These are phyloP conservation scores for Hypocreales sp. DNA, from an alignment of 2,329 filamentous ascomycete species.

Conservation along the genomic window DNA sequence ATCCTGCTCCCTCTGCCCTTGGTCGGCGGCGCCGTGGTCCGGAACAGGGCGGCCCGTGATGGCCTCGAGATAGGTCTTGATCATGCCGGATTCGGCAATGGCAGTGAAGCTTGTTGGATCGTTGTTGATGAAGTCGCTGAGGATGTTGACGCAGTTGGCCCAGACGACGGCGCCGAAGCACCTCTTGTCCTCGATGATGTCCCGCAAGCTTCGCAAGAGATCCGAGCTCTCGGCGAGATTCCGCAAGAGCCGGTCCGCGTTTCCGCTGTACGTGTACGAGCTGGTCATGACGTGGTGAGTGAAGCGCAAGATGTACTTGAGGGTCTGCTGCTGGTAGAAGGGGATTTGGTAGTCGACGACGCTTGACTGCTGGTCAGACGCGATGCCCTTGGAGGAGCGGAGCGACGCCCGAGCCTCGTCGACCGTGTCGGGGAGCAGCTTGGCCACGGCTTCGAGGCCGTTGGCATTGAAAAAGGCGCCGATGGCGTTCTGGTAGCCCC, in stretches of 20 bases:
- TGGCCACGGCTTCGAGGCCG: slow-evolving; percentile 81
- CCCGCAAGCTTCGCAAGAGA: slow-evolving; percentile 61
- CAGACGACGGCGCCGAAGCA: slow-evolving; percentile 87
- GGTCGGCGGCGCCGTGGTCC: slow-evolving; percentile 11
- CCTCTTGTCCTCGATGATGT: slow-evolving; percentile 64
- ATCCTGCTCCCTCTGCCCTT: slow-evolving; percentile 14
- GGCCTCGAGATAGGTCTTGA: slow-evolving; percentile 71
- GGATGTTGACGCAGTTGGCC: slow-evolving; percentile 82
- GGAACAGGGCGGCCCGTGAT: slow-evolving; percentile 44
- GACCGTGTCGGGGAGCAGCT: slow-evolving; percentile 69
- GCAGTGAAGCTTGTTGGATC: slow-evolving; percentile 95
- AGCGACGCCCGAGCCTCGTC: slow-evolving; percentile 50
- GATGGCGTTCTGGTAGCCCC: slow-evolving; percentile 73
- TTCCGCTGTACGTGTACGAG: slow-evolving; percentile 52
- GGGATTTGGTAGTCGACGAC: slow-evolving; percentile 88
- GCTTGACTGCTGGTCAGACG: slow-evolving; percentile 53
- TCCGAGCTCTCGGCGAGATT: slow-evolving; percentile 91
- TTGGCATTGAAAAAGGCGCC: slow-evolving; percentile 66
- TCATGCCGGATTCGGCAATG: slow-evolving; percentile 85
- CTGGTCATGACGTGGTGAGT: slow-evolving; percentile 89
- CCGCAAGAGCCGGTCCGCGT: slow-evolving; percentile 76
- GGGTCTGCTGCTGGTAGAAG: slow-evolving; percentile 81
- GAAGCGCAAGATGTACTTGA: slow-evolving; percentile 91
- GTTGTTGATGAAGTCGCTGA: slow-evolving; percentile 96
- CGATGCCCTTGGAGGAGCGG: slow-evolving; percentile 57